Evolutionary conservation across 2,329 filamentous ascomycete species (phyloP).

Genomic region (Xenoacremonium recifei): DNA sequence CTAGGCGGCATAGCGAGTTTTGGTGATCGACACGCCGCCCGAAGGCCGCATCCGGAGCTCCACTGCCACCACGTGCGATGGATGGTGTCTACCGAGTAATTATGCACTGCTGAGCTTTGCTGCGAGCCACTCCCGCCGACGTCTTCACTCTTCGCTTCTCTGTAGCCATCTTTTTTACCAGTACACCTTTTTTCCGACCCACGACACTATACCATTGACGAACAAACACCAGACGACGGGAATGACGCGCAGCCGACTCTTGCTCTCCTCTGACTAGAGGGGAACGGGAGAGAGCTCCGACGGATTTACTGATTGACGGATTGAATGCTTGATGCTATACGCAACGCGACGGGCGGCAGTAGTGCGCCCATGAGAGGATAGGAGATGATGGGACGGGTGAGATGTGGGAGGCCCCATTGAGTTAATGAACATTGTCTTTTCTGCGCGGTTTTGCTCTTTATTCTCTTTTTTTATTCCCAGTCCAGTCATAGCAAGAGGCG

Average conservation of each 20-base stretch:
- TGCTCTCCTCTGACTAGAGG: constrained; percentile 13
- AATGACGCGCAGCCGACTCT: constrained; percentile 9
- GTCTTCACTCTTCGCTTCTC: constrained; percentile 27
- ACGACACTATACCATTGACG: constrained; percentile 27
- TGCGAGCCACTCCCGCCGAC: constrained; percentile 9
- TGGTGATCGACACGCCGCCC: constrained; percentile 11
- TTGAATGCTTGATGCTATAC: constrained; percentile 14
- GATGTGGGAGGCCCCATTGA: constrained; percentile 15
- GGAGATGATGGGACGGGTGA: too few species aligned
- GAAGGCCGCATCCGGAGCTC: constrained; percentile 17
- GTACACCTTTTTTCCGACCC: constrained; percentile 28
- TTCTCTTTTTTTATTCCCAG: constrained; percentile 25
- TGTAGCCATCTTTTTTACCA: constrained; percentile 30
- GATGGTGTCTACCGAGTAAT: too few species aligned
- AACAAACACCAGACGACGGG: constrained; percentile 23
- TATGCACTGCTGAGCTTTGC: too few species aligned
- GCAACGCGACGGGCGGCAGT: constrained; percentile 1
- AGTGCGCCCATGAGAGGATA: too few species aligned
- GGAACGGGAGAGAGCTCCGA: constrained; percentile 20
- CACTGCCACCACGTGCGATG: constrained; percentile 17
- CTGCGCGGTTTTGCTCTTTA: too few species aligned
- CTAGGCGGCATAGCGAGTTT: constrained; percentile 31
- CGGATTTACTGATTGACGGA: constrained; percentile 17
- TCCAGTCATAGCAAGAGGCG: constrained; percentile 34
- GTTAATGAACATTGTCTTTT: constrained; percentile 17